Conservation (phyloP, 2,329 filamentous ascomycete genomes). For the Penicillium sp. region DNA sequence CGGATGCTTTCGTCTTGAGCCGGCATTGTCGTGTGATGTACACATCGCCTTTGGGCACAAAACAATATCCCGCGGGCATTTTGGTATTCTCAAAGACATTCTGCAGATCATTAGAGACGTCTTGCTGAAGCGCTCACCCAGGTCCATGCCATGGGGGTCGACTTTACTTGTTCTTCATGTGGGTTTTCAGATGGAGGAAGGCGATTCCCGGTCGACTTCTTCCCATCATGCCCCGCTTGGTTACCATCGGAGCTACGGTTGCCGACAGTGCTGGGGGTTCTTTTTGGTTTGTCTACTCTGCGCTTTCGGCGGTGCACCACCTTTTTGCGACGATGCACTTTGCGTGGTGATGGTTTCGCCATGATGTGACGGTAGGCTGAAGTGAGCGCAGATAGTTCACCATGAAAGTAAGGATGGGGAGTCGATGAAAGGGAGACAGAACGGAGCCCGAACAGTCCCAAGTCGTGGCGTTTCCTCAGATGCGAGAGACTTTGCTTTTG, state of each 20-base stretch:
- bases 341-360: conserved; percentile 10
- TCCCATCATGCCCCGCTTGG: too few relatives aligned
- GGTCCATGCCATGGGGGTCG: not conserved
- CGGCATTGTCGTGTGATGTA: conserved; percentile 42
- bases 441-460: too few relatives aligned
- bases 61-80: conserved; percentile 30
- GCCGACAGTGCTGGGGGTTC: not conserved
- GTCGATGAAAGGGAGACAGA: not conserved
- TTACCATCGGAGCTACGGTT: too few relatives aligned
- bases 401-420: not conserved
- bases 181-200: conserved; percentile 22
- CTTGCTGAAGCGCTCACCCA: not conserved
- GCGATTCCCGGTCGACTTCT: too few relatives aligned
- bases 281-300: not conserved
- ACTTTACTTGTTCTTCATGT: conserved; percentile 22
- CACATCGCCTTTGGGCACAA: conserved; percentile 39
- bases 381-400: not conserved
- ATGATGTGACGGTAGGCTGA: conserved; percentile 6
- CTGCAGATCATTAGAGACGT: conserved; percentile 17
- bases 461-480: too few relatives aligned
- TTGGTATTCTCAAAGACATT: conserved; percentile 26
- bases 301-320: conserved; percentile 6
- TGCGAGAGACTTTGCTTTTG: too few relatives aligned
- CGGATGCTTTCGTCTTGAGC: conserved; percentile 29
- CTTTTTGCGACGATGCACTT: conserved; percentile 6